These are phyloP conservation scores for Myriosclerotinia curreyana DNA, from an alignment of 2,329 filamentous ascomycete genomes.

Conservation along the genomic window DNA sequence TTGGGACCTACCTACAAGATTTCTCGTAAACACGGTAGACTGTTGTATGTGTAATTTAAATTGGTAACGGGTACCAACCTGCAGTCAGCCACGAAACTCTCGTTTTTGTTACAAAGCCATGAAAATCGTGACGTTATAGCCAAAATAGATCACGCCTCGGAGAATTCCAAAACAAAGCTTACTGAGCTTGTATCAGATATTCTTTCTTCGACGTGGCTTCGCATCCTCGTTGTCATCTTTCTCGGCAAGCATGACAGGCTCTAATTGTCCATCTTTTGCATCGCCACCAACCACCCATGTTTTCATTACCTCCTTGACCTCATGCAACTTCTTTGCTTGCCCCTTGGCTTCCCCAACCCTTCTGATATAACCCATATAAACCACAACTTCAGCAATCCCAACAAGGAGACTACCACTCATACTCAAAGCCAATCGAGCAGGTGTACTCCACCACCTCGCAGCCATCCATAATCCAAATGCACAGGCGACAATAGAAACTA, in stretches of 20 bases:
- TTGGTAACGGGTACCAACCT: conserved; percentile 1
- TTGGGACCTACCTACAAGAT: not conserved
- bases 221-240: conserved; percentile 12
- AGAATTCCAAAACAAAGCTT: not conserved
- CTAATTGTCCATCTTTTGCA: conserved; percentile 33
- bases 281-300: conserved; percentile 63
- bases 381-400: conserved; percentile 71
- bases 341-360: conserved; percentile 66
- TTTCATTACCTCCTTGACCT: conserved; percentile 66
- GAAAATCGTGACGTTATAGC: not conserved
- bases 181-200: conserved; percentile 14
- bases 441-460: conserved; percentile 71
- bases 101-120: conserved; percentile 2
- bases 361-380: conserved; percentile 73
- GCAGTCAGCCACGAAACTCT: not conserved
- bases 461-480: conserved; percentile 75
- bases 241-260: not conserved
- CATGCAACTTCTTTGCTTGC: conserved; percentile 57
- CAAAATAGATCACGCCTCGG: not conserved
- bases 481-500: conserved; percentile 80
- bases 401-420: conserved; percentile 68
- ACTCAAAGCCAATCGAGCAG: conserved; percentile 66
- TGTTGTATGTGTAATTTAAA: conserved; percentile 11
- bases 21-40: not conserved
- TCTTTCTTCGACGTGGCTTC: conserved; percentile 19